phyloP scores from a whole-genome alignment of 106 monocot species.

The Acanthochlamys bracteata region DNA sequence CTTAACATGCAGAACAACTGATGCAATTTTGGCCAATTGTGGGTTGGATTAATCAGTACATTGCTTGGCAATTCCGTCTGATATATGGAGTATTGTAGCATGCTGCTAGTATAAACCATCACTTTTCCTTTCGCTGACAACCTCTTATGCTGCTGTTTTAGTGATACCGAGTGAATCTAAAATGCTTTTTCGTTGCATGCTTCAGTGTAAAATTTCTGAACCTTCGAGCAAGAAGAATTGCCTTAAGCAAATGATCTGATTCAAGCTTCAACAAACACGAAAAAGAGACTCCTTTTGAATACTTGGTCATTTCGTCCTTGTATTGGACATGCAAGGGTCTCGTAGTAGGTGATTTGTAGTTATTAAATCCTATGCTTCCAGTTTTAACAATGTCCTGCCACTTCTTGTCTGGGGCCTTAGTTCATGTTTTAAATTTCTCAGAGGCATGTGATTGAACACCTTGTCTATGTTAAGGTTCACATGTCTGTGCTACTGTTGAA shows the following conservation, averaged over 20 bases:
- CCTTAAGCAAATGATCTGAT: slow-evolving; percentile 28
- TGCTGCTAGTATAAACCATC: slow-evolving; percentile 43
- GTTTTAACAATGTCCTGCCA: no score
- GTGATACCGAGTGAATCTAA: neutral
- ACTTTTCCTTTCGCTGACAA: neutral
- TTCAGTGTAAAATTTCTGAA: slow-evolving; percentile 85
- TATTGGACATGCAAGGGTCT: no score
- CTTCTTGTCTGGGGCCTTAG: no score
- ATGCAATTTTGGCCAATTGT: slow-evolving; percentile 83
- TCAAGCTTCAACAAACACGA: no score
- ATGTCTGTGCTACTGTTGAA: no score
- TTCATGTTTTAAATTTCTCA: no score
- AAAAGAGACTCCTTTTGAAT: no score
- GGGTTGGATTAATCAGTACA: slow-evolving; percentile 78
- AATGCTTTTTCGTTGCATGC: slow-evolving; percentile 1
- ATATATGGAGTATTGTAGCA: slow-evolving; percentile 75
- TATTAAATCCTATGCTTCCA: no score
- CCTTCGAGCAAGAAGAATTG: slow-evolving; percentile 62
- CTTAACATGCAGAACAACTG: neutral
- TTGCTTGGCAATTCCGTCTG: slow-evolving; percentile 76
- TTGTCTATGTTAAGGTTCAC: no score
- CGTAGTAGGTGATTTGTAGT: no score
- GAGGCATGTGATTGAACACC: no score
- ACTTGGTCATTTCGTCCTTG: no score
- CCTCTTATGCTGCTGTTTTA: neutral